Evolutionary conservation across 2,329 filamentous ascomycete species (phyloP).

Genomic region (Trichoderma breve): DNA sequence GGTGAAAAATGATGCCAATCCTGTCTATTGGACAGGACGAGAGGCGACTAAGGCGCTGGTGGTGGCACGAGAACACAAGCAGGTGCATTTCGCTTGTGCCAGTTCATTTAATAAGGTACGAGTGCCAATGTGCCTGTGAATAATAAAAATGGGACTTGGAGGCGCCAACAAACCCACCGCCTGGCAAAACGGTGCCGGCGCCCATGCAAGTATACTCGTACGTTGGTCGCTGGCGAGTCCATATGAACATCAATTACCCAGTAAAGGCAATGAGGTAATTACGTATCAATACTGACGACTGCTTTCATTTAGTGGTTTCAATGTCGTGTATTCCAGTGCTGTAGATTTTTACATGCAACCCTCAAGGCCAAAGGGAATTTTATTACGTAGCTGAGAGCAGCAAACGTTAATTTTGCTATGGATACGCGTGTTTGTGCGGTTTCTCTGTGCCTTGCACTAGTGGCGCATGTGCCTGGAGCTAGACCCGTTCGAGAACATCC

Average conservation of each 20-base stretch:
- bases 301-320: too few relatives aligned
- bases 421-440: not conserved
- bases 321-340: not conserved
- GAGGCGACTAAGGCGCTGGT: not conserved
- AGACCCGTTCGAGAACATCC: not conserved
- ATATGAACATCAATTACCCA: not conserved
- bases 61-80: not conserved
- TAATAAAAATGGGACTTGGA: not conserved
- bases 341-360: not conserved
- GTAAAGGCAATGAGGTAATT: not conserved
- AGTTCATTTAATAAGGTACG: not conserved
- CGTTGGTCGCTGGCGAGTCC: not conserved
- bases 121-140: not conserved
- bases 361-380: too few relatives aligned
- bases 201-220: not conserved
- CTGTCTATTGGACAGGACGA: not conserved
- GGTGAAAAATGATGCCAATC: not conserved
- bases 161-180: not conserved
- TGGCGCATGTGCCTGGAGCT: slow-evolving; percentile 14
- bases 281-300: not conserved
- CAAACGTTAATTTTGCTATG: not conserved
- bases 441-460: slow-evolving; percentile 15
- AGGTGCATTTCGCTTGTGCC: slow-evolving; percentile 12
- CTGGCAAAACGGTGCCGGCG: not conserved
- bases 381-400: not conserved